Evolutionary conservation across 805 yeast genomes (phyloP).

Genomic region (Wickerhamiella alocasiicola): DNA sequence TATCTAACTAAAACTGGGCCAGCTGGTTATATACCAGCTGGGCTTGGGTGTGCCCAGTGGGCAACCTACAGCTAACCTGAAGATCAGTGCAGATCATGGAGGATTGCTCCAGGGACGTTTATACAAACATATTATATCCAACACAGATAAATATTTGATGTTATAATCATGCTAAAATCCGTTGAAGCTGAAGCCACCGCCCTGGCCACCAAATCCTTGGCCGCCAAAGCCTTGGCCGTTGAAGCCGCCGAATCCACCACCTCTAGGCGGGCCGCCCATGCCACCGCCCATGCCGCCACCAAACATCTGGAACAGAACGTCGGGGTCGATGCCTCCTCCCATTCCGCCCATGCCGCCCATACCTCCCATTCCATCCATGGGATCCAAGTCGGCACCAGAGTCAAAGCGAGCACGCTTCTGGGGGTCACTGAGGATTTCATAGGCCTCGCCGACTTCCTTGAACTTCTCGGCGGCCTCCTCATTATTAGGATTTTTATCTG

Average conservation of each 20-base stretch:
- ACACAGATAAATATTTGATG: constrained; percentile 7
- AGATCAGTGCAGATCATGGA: too few relatives aligned
- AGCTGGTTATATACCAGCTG: too few relatives aligned
- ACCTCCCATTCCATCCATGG: constrained; percentile 41
- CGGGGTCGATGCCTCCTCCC: constrained; percentile 29
- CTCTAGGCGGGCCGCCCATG: too few relatives aligned
- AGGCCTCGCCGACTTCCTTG: constrained; percentile 78
- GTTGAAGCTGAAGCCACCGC: constrained; percentile 16
- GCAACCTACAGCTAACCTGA: too few relatives aligned
- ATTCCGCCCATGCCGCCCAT: constrained; percentile 55
- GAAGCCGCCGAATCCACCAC: constrained; percentile 15
- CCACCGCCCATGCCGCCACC: constrained; percentile 26
- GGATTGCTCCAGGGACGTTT: too few relatives aligned
- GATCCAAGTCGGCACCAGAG: constrained; percentile 61
- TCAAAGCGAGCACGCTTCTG: constrained; percentile 85
- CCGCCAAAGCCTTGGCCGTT: constrained; percentile 16
- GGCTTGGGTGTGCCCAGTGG: too few relatives aligned
- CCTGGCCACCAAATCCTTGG: too few relatives aligned
- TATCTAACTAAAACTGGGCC: too few relatives aligned
- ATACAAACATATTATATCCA: too few relatives aligned
- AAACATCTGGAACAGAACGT: constrained; percentile 30
- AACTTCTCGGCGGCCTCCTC: constrained; percentile 86
- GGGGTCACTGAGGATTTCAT: constrained; percentile 72
- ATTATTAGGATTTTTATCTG: constrained; percentile 57
- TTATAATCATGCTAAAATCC: too few relatives aligned